phyloP scores from a whole-genome alignment of 2,329 filamentous ascomycete genomes.

The Fusarium pseudoanthophilum region DNA sequence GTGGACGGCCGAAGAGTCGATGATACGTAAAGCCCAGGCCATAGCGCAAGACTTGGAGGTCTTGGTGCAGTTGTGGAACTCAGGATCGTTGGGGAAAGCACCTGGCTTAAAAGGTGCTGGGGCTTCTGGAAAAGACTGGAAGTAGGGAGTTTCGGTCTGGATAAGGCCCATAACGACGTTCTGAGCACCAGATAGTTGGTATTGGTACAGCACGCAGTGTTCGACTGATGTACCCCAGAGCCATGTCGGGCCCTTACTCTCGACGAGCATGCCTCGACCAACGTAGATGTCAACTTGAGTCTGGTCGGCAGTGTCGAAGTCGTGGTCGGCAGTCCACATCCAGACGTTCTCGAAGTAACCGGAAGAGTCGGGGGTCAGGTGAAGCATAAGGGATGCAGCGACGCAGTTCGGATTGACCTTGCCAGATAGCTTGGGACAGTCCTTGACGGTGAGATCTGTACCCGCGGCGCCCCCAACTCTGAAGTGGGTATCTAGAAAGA shows the following conservation, averaged over 20 bases:
- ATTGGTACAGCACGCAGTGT: constrained; percentile 57
- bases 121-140: constrained; percentile 24
- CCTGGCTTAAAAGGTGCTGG: constrained; percentile 24
- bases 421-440: constrained; percentile 38
- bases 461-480: constrained; percentile 53
- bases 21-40: constrained; percentile 41
- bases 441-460: constrained; percentile 19
- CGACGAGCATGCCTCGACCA: constrained; percentile 50
- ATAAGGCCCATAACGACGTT: constrained; percentile 62
- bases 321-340: constrained; percentile 77
- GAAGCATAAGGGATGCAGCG: constrained; percentile 66
- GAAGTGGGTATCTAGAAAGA: constrained; percentile 55
- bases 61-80: constrained; percentile 6
- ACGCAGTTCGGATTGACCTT: constrained; percentile 61
- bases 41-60: constrained; percentile 29
- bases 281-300: constrained; percentile 49
- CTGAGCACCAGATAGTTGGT: constrained; percentile 57
- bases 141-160: constrained; percentile 51
- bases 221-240: constrained; percentile 39
- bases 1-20: constrained; percentile 32
- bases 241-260: constrained; percentile 49
- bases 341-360: constrained; percentile 65
- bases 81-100: constrained; percentile 10
- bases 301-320: constrained; percentile 49
- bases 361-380: constrained; percentile 57